A percentile compares a stretch with the other conserved stretches of the same genome.
Conservation (phyloP, 179 eudicot species). For the Beta lomatogona region DNA sequence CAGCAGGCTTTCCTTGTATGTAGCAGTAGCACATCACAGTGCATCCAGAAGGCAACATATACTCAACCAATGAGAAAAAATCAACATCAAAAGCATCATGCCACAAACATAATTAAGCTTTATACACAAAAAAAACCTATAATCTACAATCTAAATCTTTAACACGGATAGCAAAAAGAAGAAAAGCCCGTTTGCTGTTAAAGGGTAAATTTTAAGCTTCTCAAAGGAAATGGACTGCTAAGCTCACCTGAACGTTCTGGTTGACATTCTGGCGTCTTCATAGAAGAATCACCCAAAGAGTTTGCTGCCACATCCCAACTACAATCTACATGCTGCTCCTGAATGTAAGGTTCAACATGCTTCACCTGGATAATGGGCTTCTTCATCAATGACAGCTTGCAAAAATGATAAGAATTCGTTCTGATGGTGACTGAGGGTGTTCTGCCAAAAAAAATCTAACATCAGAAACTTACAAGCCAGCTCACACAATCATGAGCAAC, state of each 20-base stretch:
- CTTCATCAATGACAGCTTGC: constrained; percentile 76
- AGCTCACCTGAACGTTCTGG: constrained; percentile 20
- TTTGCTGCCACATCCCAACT: constrained; percentile 26
- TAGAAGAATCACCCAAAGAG: constrained; percentile 13
- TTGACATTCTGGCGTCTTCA: constrained; percentile 20
- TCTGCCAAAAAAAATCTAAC: constrained; percentile 39
- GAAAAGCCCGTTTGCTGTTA: neutral
- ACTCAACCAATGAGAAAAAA: neutral
- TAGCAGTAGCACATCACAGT: neutral
- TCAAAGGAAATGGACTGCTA: constrained; percentile 30
- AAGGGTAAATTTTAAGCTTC: neutral
- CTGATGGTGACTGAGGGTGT: constrained; percentile 57
- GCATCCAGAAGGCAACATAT: neutral
- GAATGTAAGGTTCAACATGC: constrained; percentile 32
- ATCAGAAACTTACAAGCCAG: constrained; percentile 11
- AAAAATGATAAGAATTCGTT: constrained; percentile 78
- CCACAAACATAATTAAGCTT: neutral
- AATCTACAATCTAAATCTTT: neutral
- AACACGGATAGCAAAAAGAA: neutral
- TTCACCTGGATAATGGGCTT: constrained; percentile 36
- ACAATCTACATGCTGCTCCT: constrained; percentile 30
- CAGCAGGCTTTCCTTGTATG: neutral
- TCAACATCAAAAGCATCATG: neutral
- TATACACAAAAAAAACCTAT: neutral
- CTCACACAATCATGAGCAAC: neutral